Percentiles rank a stretch among this genome's conserved stretches.
phyloP scores from a whole-genome alignment of 306 rosid genomes.

The Corylus americana region DNA sequence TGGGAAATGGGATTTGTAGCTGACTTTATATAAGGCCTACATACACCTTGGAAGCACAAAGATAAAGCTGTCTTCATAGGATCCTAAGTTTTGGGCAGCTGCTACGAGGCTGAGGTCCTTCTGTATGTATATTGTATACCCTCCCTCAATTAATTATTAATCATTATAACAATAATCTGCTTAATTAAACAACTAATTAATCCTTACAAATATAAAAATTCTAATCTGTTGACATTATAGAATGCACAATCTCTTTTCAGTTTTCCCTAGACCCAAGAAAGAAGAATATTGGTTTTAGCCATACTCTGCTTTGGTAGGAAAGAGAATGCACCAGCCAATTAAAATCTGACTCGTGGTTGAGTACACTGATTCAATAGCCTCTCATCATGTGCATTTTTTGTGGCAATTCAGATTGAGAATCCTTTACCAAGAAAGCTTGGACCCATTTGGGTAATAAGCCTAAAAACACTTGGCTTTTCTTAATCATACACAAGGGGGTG shows the following conservation, averaged over 20 bases:
- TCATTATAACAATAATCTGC: constrained; percentile 27
- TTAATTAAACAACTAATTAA: constrained; percentile 23
- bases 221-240: constrained; percentile 47
- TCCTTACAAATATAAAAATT: constrained; percentile 19
- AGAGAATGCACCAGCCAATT: constrained; percentile 11
- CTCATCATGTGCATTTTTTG: constrained; percentile 1
- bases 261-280: constrained; percentile 46
- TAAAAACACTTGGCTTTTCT: constrained; percentile 31
- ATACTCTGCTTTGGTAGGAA: constrained; percentile 13
- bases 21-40: constrained; percentile 1
- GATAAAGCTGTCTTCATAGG: constrained; percentile 43
- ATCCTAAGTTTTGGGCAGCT: constrained; percentile 44
- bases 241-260: constrained; percentile 48
- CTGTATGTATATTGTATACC: constrained; percentile 22
- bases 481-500: too few species aligned
- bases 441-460: too few species aligned
- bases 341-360: constrained; percentile 21
- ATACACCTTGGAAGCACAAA: neutral
- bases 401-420: too few species aligned
- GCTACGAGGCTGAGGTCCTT: constrained; percentile 30
- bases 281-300: constrained; percentile 38
- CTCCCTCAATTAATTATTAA: constrained; percentile 28
- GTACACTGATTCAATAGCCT: neutral
- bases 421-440: too few species aligned
- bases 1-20: neutral